phyloP scores from a whole-genome alignment of 75 land plant species.

The Pinus tabuliformis region DNA sequence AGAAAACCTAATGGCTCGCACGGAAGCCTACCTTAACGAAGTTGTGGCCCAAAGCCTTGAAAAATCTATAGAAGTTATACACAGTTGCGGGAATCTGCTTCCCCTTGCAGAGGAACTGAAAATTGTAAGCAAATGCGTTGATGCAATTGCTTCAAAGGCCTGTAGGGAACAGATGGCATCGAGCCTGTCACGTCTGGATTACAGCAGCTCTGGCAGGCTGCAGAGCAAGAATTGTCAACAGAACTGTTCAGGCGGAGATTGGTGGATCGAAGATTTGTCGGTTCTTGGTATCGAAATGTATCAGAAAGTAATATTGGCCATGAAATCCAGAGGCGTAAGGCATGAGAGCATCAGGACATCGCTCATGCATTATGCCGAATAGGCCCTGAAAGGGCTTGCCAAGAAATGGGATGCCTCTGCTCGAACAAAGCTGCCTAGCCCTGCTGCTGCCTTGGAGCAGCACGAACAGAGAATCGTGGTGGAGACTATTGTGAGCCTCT shows the following conservation, averaged over 20 bases:
- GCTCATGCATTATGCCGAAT: constrained; percentile 62
- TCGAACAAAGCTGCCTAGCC: constrained; percentile 11
- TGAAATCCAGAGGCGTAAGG: constrained; percentile 45
- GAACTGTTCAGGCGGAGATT: constrained; percentile 33
- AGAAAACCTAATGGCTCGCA: constrained; percentile 58
- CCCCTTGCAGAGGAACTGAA: constrained; percentile 83
- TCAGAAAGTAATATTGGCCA: constrained; percentile 43
- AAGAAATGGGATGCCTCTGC: constrained; percentile 31
- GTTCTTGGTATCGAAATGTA: constrained; percentile 26
- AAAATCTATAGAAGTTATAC: constrained; percentile 67
- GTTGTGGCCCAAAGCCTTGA: constrained; percentile 49
- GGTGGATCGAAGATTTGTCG: constrained; percentile 36
- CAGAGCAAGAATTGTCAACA: constrained; percentile 11
- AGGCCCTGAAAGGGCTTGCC: constrained; percentile 40
- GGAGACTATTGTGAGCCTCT: constrained; percentile 56
- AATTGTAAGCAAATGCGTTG: constrained; percentile 63
- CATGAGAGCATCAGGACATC: constrained; percentile 46
- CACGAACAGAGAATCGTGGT: constrained; percentile 43
- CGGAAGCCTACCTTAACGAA: constrained; percentile 74
- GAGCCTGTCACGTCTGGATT: constrained; percentile 47
- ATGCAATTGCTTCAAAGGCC: constrained; percentile 66
- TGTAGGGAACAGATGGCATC: constrained; percentile 75
- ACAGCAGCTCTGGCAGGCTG: constrained; percentile 23
- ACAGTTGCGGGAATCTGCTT: constrained; percentile 66
- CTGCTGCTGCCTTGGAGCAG: constrained; percentile 15